These are phyloP conservation scores for Penicillium turbatum DNA, from an alignment of 495 filamentous ascomycete genomes.

Conservation along the genomic window DNA sequence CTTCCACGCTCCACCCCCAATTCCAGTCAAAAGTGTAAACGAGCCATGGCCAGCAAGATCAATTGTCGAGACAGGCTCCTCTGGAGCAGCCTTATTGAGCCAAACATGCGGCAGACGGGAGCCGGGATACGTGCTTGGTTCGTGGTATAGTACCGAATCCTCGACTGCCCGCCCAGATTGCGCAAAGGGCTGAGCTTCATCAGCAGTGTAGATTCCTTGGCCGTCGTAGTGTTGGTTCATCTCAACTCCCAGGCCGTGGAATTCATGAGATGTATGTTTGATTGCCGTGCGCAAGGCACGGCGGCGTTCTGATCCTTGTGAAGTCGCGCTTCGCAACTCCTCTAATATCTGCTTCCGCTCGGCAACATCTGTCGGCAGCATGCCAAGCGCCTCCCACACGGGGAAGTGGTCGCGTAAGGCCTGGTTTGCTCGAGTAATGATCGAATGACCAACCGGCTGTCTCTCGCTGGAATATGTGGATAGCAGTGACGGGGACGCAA, in stretches of 20 bases:
- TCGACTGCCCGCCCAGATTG: background rate
- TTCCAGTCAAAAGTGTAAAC: constrained; percentile 47
- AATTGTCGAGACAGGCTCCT: constrained; percentile 43
- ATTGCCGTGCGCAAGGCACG: constrained; percentile 29
- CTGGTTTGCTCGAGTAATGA: constrained; percentile 49
- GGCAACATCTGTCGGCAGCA: constrained; percentile 12
- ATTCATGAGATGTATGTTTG: constrained; percentile 42
- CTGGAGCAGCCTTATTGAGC: constrained; percentile 43
- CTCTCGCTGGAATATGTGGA: constrained; percentile 44
- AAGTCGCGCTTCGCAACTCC: constrained; percentile 31
- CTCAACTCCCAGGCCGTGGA: constrained; percentile 45
- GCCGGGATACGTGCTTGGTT: constrained; percentile 44
- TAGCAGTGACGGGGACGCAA: constrained; percentile 38
- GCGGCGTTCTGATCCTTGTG: constrained; percentile 32
- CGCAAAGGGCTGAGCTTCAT: constrained; percentile 20
- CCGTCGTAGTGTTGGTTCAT: constrained; percentile 49
- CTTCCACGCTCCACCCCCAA: constrained; percentile 48
- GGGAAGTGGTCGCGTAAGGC: constrained; percentile 41
- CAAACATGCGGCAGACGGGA: constrained; percentile 51
- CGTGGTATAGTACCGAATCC: constrained; percentile 24
- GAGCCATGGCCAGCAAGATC: constrained; percentile 49
- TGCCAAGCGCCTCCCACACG: constrained; percentile 45
- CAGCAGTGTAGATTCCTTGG: constrained; percentile 29
- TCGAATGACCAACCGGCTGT: constrained; percentile 45
- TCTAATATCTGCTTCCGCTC: constrained; percentile 15